Evolutionary conservation across 805 yeast genomes (phyloP), one percentile per base, ranked within the genome.

Genomic region (Candida sanyiensis): DNA sequence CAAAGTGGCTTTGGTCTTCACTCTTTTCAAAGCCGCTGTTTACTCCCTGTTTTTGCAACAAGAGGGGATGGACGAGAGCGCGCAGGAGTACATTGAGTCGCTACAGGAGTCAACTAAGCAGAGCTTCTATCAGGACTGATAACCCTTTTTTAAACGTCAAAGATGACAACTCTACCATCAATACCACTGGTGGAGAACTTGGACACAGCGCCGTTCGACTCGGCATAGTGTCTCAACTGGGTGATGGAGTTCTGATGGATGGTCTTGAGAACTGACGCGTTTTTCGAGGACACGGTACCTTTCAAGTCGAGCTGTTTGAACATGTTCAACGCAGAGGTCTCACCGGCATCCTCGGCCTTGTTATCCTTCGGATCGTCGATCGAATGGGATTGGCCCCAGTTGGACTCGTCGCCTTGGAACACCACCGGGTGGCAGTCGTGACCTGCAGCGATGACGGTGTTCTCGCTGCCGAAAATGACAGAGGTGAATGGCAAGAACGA

Each of bases 261-360:
- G 12, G 96, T 87, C 37, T 73, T 72, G 61, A 83, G 69, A 27
- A 66, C 71, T 23, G 72, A 61, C 28, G 70, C 66, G 37, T 64
- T 62, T 39, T 60, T 58, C 22, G 59, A 59, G 40, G 62, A 69
- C 37, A 75, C 75, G 41, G 84, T 75, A 43, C 99, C 99, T 70
- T 88, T 93, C 60, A 90, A 73, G 64, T 93, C 99, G 73, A 93
- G 68, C 62, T 90, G 96, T 63, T 86, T 80, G 69, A 93, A 93
- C 89, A 90, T 87, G 66, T 84, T 83, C 61, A 93, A 74, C 6
- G 94, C 94, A 47, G 81, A 75, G 47, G 83, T 84, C 46, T 84
- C 82, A 38, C 64, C 64, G 6, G 74, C 67, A 11, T 73, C 64
- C 37, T 58, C 58, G 30, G 64, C 69, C 11, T 73, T 72, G 40